Base-by-base conservation (phyloP, 768 basidiomycete genomes). In the Pulveroboletus sp. region DNA sequence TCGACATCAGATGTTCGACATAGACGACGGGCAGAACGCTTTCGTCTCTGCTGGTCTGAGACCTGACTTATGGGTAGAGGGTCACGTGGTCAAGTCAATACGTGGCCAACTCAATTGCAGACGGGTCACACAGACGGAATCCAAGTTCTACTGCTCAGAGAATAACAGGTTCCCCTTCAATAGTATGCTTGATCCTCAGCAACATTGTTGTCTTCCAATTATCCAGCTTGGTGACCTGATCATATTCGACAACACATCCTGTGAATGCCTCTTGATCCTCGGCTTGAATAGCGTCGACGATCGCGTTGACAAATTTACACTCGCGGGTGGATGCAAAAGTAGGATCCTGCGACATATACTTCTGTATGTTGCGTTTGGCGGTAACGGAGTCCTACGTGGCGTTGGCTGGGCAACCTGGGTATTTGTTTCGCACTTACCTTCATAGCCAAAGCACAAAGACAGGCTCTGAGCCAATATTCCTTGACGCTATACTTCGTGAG, bases 401-500 rank as follows among this genome's bases (percentile, higher is more conserved):
- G 56, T 67, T 21, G 11, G 58, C 31, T 15, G 36, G 26, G 55
- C 14, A 51, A 28, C 31, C 28, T 43, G 11, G 36, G 24, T 13
- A 21, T 30, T 27, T 26, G 18, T 31, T 32, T n/a, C 36, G 35
- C 30, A 71, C 87, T 58, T 70, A 95, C 95, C 53, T 76, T 77
- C 77, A 86, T 84, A 7, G 93, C 95, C 48, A 97, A 74, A 14
- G 88, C 88, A 66, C 96, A 98, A 18, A 99, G 73, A 31, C 82
- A 82, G 4, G 93, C 79, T 59, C 84, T 78, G 32, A 98, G 75
- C 92, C 93, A 98, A 63, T 95, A 95, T 58, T 98, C 96, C 72
- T 98, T 97, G 59, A 97, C 96, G 54, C 89, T 93, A 73, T 97
- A 99, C 69, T 93, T 93, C n/a, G 96, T 98, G 59, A 98, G 71